Conservation (phyloP, 2,329 filamentous ascomycete species). For the Sporothrix schenckii region DNA sequence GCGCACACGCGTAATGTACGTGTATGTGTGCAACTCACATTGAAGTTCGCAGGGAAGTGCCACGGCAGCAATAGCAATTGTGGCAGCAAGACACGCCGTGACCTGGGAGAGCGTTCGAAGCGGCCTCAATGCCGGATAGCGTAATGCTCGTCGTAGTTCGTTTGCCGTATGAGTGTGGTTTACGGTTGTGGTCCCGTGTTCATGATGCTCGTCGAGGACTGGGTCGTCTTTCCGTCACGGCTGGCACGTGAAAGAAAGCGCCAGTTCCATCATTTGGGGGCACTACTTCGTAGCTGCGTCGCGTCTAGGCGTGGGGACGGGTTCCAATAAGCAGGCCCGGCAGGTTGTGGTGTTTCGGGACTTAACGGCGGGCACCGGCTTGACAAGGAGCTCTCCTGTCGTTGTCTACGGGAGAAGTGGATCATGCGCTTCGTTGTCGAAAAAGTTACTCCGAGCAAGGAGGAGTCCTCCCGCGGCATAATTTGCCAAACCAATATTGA, state of each 20-base stretch:
- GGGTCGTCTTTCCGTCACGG: neutral
- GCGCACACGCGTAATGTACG: neutral
- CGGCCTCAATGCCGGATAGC: conserved; percentile 1
- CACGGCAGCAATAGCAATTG: neutral
- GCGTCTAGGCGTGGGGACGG: neutral
- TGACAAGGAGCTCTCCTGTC: neutral
- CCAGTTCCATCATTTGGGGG: neutral
- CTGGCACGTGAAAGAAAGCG: conserved; percentile 26
- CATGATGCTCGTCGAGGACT: neutral
- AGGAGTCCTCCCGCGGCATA: neutral
- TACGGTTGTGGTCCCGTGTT: neutral
- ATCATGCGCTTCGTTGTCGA: neutral
- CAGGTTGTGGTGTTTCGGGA: neutral
- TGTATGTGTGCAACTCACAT: neutral
- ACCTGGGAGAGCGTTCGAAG: neutral
- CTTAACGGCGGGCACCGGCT: conserved; percentile 8
- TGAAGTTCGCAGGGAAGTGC: neutral
- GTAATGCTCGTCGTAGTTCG: neutral
- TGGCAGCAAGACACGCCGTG: neutral
- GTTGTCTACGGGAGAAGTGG: neutral
- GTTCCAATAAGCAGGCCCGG: neutral
- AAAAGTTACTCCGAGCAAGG: no score
- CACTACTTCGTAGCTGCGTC: neutral
- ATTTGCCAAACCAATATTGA: neutral
- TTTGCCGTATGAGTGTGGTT: neutral